phyloP scores from a whole-genome alignment of 2,329 filamentous ascomycete species.

The Aureobasidium sp. region DNA sequence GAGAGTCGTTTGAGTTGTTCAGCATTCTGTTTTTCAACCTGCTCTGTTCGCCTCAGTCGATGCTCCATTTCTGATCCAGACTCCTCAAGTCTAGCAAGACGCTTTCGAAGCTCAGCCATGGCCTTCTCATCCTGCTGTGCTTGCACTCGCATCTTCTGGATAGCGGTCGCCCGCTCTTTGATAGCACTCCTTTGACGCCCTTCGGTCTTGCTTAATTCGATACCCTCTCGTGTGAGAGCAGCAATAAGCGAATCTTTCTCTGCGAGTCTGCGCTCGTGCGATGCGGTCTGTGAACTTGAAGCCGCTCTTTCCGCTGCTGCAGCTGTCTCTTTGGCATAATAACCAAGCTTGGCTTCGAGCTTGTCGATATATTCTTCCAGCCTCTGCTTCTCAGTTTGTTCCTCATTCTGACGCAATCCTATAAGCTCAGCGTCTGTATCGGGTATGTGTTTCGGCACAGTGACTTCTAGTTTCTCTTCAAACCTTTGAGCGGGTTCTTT shows the following conservation, averaged over 20 bases:
- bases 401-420: constrained; percentile 56
- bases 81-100: constrained; percentile 72
- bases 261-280: constrained; percentile 79
- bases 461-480: neutral
- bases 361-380: constrained; percentile 94
- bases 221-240: constrained; percentile 90
- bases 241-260: constrained; percentile 95
- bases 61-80: constrained; percentile 67
- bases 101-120: constrained; percentile 59
- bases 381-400: constrained; percentile 62
- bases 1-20: constrained; percentile 60
- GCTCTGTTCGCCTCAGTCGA: constrained; percentile 67
- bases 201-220: constrained; percentile 86
- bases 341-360: constrained; percentile 90
- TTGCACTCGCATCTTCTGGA: constrained; percentile 70
- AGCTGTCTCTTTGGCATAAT: constrained; percentile 82
- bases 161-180: constrained; percentile 39
- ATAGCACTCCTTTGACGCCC: constrained; percentile 85
- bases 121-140: constrained; percentile 57
- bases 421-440: constrained; percentile 52
- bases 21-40: constrained; percentile 60
- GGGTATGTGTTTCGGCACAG: neutral
- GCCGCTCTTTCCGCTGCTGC: constrained; percentile 78
- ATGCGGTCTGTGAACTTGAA: constrained; percentile 68
- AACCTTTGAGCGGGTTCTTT: neutral